Evolutionary conservation across 306 rosid genomes (phyloP).

Genomic region (Elaeagnus macrophylla): DNA sequence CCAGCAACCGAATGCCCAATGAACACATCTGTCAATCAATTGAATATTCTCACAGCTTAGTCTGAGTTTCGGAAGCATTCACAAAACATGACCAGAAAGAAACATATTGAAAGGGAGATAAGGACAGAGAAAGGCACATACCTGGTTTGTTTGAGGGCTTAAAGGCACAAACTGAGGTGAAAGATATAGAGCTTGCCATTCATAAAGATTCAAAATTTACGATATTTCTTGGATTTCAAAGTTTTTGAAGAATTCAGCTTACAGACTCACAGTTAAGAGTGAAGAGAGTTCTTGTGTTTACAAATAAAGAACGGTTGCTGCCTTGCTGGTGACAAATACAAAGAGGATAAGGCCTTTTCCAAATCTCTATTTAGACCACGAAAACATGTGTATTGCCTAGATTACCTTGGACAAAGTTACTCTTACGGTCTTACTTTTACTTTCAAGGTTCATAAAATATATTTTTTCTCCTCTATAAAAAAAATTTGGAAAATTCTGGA

Average conservation of each 20-base stretch:
- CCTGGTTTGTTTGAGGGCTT: conserved; percentile 63
- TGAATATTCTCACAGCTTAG: neutral
- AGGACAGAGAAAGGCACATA: conserved; percentile 17
- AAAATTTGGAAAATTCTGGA: too few relatives aligned
- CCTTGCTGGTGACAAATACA: conserved; percentile 13
- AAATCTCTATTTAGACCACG: neutral
- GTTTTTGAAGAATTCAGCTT: conserved; percentile 8
- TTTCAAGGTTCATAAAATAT: too few relatives aligned
- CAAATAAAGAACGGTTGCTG: neutral
- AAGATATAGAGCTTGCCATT: conserved; percentile 56
- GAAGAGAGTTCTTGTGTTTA: conserved; percentile 4
- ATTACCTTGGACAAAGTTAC: too few relatives aligned
- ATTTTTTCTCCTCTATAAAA: too few relatives aligned
- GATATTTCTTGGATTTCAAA: neutral
- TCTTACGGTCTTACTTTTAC: too few relatives aligned
- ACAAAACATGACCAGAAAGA: too few relatives aligned
- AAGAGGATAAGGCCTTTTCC: conserved; percentile 27
- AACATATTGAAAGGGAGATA: neutral
- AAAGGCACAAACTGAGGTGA: conserved; percentile 49
- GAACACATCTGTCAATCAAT: conserved; percentile 26
- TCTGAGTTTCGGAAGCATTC: too few relatives aligned
- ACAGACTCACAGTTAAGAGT: conserved; percentile 2
- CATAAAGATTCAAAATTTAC: neutral
- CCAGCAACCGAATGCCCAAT: conserved; percentile 32
- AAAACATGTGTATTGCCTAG: conserved; percentile 16